Evolutionary conservation across 345 rosid species (phyloP), one percentile per base, ranked within the genome.

Genomic region (Tarenaya hassleriana): DNA sequence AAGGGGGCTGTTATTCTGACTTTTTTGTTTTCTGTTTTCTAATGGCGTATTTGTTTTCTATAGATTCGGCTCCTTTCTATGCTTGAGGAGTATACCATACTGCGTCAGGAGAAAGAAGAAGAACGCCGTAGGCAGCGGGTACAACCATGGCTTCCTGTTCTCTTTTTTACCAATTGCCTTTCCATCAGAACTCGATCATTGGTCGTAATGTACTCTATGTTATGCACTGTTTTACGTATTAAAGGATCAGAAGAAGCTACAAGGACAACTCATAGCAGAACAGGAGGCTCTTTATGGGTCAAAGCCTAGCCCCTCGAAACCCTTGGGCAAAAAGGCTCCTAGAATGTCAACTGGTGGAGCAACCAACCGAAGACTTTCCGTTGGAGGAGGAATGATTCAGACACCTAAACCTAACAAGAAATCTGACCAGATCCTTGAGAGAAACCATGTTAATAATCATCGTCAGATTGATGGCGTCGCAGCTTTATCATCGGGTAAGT

Each of bases 231-330:
- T 31, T 58, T 50, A 29, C 48, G 42, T 50, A 52, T 32, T 68
- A 55, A 70, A 94, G 99, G 97, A 94, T 63, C 97, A 94, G 50
- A 94, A 94, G 87, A 94, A 94, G 73, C 78, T 92, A 59, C 95
- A 92, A 68, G 97, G 88, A 42, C 99, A 88, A 60, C 75, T 86
- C 24, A 88, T 86, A 48, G 87, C 95, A 34, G 99, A 88, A 63
- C 97, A 88, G 64, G 97, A 88, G 55, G 95, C 73, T 8, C 89
- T 88, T 33, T 94, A 83, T 42, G 99, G 99, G 15, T 94, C 97
- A 38, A 88, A 82, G 69, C 96, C 94, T 41, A 94, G 96, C 81
- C 94, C 97, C 45, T 81, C 92, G 16, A 94, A 94, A 80, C 74
- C 79, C 13, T 83, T 68, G 14, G 74, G 77, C 47, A 88, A 82